These are phyloP conservation scores for Salix brachista DNA, from an alignment of 345 rosid genomes.

Conservation along the genomic window DNA sequence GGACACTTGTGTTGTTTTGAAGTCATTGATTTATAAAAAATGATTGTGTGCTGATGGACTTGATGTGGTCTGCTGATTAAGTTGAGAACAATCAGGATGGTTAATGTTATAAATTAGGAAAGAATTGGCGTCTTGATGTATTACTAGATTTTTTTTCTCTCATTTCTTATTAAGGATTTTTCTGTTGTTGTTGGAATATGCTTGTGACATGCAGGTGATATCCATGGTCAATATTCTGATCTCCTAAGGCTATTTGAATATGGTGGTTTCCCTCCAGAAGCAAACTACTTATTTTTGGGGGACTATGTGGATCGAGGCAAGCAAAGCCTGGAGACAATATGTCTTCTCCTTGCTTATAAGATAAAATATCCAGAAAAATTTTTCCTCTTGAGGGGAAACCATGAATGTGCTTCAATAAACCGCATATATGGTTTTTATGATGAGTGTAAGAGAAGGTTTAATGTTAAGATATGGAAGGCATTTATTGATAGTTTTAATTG, in stretches of 20 bases:
- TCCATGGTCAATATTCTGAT: conserved; percentile 84
- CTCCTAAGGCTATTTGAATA: conserved; percentile 81
- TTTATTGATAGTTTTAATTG: conserved; percentile 86
- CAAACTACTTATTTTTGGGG: conserved; percentile 77
- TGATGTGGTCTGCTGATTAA: not conserved
- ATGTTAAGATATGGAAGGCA: conserved; percentile 67
- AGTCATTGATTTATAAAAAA: conserved; percentile 1
- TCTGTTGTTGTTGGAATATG: conserved; percentile 7
- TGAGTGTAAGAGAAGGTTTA: conserved; percentile 78
- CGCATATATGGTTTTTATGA: conserved; percentile 86
- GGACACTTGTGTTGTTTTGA: not conserved
- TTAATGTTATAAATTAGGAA: not conserved
- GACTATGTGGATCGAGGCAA: conserved; percentile 89
- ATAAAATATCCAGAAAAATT: conserved; percentile 75
- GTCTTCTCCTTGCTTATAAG: conserved; percentile 83
- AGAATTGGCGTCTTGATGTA: not conserved
- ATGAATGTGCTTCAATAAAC: conserved; percentile 80
- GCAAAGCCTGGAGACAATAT: conserved; percentile 86
- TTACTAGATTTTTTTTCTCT: not conserved
- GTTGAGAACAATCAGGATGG: not conserved
- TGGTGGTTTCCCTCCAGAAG: conserved; percentile 73
- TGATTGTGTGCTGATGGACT: not conserved
- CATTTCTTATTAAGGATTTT: not conserved
- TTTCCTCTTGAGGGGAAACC: conserved; percentile 85
- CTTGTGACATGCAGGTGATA: conserved; percentile 58